Conservation (phyloP, 768 basidiomycete genomes). For the Russula lepida region DNA sequence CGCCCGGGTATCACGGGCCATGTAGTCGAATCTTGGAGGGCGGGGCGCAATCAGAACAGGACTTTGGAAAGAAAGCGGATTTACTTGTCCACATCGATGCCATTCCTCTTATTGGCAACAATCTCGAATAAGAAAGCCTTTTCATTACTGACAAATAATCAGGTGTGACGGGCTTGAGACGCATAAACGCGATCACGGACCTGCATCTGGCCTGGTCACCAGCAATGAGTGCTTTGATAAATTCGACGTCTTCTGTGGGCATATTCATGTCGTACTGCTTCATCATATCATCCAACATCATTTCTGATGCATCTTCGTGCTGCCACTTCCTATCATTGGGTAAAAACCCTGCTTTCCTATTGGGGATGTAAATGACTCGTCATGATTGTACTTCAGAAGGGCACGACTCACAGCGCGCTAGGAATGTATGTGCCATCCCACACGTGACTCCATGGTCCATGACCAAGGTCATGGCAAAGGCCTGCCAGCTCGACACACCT, state of each 20-base stretch:
- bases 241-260: slow-evolving; percentile 38
- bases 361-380: not conserved
- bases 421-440: slow-evolving; percentile 76
- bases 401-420: slow-evolving; percentile 42
- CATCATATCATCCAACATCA: slow-evolving; percentile 72
- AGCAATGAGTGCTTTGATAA: slow-evolving; percentile 74
- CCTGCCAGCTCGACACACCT: slow-evolving; percentile 74
- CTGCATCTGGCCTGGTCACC: slow-evolving; percentile 46
- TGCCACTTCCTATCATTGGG: slow-evolving; percentile 45
- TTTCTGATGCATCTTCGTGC: slow-evolving; percentile 72
- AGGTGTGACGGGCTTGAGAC: not conserved
- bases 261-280: slow-evolving; percentile 46
- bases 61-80: slow-evolving; percentile 6
- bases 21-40: slow-evolving; percentile 64
- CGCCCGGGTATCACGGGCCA: slow-evolving; percentile 63
- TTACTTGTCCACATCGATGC: slow-evolving; percentile 82
- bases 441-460: slow-evolving; percentile 82
- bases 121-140: slow-evolving; percentile 79
- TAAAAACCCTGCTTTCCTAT: slow-evolving; percentile 2
- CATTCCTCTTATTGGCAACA: slow-evolving; percentile 73
- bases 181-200: slow-evolving; percentile 29
- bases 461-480: slow-evolving; percentile 77
- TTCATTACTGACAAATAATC: slow-evolving; percentile 28
- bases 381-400: not conserved
- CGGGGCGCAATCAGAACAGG: not conserved